phyloP scores from a whole-genome alignment of 805 yeast genomes.

The Yamadazyma akitaensis region DNA sequence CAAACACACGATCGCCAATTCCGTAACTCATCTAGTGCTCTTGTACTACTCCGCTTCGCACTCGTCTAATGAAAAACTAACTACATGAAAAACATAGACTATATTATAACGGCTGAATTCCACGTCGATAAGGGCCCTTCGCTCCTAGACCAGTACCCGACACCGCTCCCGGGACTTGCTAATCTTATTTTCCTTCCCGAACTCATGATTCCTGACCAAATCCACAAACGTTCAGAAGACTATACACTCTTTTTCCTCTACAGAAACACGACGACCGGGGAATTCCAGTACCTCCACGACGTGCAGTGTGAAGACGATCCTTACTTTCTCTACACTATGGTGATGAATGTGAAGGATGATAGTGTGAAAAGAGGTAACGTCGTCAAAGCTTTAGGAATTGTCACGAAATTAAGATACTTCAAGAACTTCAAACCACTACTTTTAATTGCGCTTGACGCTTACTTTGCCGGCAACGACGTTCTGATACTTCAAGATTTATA shows the following conservation, averaged over 20 bases:
- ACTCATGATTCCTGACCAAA: constrained; percentile 60
- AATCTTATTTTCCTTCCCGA: constrained; percentile 45
- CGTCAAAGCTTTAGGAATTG: constrained; percentile 57
- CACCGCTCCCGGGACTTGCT: constrained; percentile 30
- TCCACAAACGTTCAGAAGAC: constrained; percentile 56
- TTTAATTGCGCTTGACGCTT: constrained; percentile 48
- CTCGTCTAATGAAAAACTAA: not conserved
- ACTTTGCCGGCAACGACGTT: constrained; percentile 28
- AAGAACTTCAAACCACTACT: constrained; percentile 58
- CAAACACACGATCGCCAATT: not conserved
- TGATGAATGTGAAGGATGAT: constrained; percentile 44
- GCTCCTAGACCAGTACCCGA: constrained; percentile 49
- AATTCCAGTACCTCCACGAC: constrained; percentile 36
- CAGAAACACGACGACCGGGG: constrained; percentile 36
- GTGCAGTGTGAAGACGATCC: constrained; percentile 37
- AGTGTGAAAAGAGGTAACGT: constrained; percentile 53
- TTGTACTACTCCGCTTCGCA: not conserved
- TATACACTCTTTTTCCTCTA: constrained; percentile 55
- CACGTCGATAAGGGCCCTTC: constrained; percentile 74
- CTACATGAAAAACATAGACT: constrained; percentile 43
- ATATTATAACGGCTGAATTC: constrained; percentile 70
- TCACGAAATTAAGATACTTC: constrained; percentile 52
- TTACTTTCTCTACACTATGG: constrained; percentile 55
- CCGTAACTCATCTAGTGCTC: not conserved
- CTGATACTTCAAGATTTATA: constrained; percentile 26